Base-by-base conservation (phyloP, 257 asterid species). In the Misopates orontium region DNA sequence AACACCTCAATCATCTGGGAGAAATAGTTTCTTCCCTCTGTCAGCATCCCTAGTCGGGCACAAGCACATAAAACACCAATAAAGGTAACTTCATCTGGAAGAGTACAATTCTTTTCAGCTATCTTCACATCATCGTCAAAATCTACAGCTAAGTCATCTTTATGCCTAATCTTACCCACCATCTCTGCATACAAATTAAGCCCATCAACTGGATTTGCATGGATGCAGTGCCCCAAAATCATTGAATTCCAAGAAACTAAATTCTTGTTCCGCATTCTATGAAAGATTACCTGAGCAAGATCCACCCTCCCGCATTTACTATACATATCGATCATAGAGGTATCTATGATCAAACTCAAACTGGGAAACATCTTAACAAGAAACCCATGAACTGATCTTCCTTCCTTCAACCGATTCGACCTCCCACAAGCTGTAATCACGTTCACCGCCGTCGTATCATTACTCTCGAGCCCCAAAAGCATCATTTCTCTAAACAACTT, bases 61-160 rank as follows among this genome's bases (percentile, higher is more conserved):
- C 96, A 87, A 71, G 95, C 94, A 51, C 95, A 87, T 47, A 89
- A 70, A 55, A 87, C 62, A 0, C 93, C 96, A 10, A 89, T 66
- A 72, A 89, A 87, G 32, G 95, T 89, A 20, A 84, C 28, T 75
- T 83, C 93, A 74, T 89, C 89, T 0, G 93, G 96, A 52, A 56
- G 51, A 60, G 73, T 50, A 4, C 48, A 13, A 56, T 67, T 51
- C 17, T 14, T 60, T 64, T 61, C 62, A 19, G 58, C 48, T 16
- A 28, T 2, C 41, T 42, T 45, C 10, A 42, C 52, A 28, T 47
- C 25, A n/a, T 56, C 41, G 17, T 71, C 52, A 14, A 41, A 44
- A 1, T 16, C 21, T 15, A n/a, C 8, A 14, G 65, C 12, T 20
- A 50, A 25, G 19, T 19, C 18, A 49, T 56, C 71, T 12, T 61